phyloP scores from a whole-genome alignment of 2,329 filamentous ascomycete species.

The Colletotrichum lindemuthianum region DNA sequence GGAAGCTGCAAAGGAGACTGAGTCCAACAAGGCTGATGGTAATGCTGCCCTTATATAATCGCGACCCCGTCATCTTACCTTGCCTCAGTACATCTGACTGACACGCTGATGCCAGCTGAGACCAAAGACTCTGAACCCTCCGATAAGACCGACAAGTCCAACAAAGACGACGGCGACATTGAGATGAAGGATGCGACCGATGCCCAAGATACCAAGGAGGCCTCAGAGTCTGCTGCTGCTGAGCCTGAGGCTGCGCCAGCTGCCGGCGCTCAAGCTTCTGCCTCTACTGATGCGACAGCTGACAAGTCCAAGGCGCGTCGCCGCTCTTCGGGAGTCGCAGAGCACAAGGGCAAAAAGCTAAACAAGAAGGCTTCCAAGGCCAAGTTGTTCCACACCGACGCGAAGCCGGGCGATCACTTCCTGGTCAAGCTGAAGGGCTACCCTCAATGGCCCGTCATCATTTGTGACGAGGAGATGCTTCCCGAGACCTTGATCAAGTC shows the following conservation, averaged over 20 bases:
- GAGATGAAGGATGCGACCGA: slow-evolving; percentile 79
- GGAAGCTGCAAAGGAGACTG: slow-evolving; percentile 8
- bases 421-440: slow-evolving; percentile 95
- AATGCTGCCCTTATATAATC: background rate
- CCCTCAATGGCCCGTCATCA: slow-evolving; percentile 92
- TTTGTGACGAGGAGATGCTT: slow-evolving; percentile 95
- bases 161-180: slow-evolving; percentile 55
- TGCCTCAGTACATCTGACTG: slow-evolving; percentile 9
- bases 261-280: slow-evolving; percentile 41
- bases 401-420: slow-evolving; percentile 90
- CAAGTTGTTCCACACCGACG: slow-evolving; percentile 78
- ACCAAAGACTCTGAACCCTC: slow-evolving; percentile 42
- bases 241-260: slow-evolving; percentile 39
- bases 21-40: slow-evolving; percentile 45
- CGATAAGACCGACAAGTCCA: slow-evolving; percentile 45
- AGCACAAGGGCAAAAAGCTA: slow-evolving; percentile 80
- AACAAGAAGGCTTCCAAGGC: slow-evolving; percentile 86
- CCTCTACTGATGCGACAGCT: slow-evolving; percentile 45
- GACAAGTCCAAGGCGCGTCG: slow-evolving; percentile 66
- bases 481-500: slow-evolving; percentile 79
- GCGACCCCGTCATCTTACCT: too few relatives aligned
- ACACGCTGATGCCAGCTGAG: slow-evolving; percentile 37
- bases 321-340: slow-evolving; percentile 76
- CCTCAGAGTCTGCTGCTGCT: slow-evolving; percentile 41
- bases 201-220: slow-evolving; percentile 52